Conservation (phyloP, 2,329 filamentous ascomycete genomes). For the Penicillium sp. region DNA sequence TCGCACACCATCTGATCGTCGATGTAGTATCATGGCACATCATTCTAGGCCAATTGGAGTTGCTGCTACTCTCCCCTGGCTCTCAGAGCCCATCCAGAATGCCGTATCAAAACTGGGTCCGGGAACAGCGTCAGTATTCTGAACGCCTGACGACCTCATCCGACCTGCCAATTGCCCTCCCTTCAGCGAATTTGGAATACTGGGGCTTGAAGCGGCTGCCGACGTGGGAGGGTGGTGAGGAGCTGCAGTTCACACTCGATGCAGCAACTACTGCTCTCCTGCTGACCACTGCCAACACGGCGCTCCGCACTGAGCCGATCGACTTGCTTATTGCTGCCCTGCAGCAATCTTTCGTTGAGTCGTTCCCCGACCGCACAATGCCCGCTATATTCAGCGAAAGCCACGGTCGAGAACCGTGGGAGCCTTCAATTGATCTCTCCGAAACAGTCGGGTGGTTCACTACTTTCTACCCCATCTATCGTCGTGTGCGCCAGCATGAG, state of each 20-base stretch:
- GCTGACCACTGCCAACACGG: conserved; percentile 5
- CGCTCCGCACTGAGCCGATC: conserved; percentile 15
- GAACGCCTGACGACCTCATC: background rate
- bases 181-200: background rate
- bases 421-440: conserved; percentile 15
- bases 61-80: background rate
- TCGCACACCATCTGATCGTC: conserved; percentile 1
- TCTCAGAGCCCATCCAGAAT: background rate
- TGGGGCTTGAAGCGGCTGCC: background rate
- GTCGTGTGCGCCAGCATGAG: background rate
- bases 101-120: background rate
- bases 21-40: conserved; percentile 2
- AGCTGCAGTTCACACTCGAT: conserved; percentile 8
- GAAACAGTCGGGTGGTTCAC: conserved; percentile 26
- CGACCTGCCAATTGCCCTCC: background rate
- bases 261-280: conserved; percentile 6
- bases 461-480: conserved; percentile 5
- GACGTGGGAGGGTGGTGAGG: background rate
- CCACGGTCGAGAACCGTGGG: conserved; percentile 22
- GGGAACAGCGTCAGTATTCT: background rate
- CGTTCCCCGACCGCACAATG: conserved; percentile 9
- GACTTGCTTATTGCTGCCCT: conserved; percentile 21
- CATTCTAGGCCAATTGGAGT: conserved; percentile 1
- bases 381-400: conserved; percentile 22
- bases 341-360: conserved; percentile 14